phyloP scores from a whole-genome alignment of 2,329 filamentous ascomycete genomes.

The Calonectria leucothoes region DNA sequence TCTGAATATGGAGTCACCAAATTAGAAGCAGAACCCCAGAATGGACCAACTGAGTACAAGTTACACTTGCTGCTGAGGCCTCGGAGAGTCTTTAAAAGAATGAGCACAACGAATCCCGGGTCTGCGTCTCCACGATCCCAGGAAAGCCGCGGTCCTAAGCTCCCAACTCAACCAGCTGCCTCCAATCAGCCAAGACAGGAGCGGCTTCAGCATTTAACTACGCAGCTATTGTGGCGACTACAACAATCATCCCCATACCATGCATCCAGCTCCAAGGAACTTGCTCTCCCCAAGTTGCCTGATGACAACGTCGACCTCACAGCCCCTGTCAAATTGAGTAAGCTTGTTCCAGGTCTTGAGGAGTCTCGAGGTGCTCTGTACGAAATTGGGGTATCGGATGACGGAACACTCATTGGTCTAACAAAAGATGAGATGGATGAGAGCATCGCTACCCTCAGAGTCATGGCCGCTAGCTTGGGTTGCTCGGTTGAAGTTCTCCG shows the following conservation, averaged over 20 bases:
- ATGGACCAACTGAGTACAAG: constrained; percentile 97
- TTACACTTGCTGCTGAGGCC: constrained; percentile 87
- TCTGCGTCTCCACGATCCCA: neutral
- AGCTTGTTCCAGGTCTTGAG: constrained; percentile 82
- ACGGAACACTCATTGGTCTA: constrained; percentile 89
- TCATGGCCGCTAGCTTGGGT: constrained; percentile 93
- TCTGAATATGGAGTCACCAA: constrained; percentile 77
- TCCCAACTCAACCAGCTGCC: constrained; percentile 48
- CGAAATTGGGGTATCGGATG: constrained; percentile 95
- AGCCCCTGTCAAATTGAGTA: constrained; percentile 60
- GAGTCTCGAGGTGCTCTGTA: constrained; percentile 94
- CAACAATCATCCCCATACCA: constrained; percentile 96
- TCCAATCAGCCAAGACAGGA: constrained; percentile 81
- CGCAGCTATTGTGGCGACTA: constrained; percentile 92
- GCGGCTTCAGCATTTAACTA: constrained; percentile 90
- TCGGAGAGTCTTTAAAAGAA: constrained; percentile 77
- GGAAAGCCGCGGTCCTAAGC: constrained; percentile 25
- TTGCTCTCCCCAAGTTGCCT: constrained; percentile 81
- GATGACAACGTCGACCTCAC: constrained; percentile 66
- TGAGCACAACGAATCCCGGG: constrained; percentile 66
- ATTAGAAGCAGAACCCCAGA: constrained; percentile 90
- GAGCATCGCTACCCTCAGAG: constrained; percentile 83
- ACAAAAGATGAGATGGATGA: constrained; percentile 93
- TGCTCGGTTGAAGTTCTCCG: constrained; percentile 86
- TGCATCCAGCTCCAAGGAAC: constrained; percentile 79